Base-by-base conservation (phyloP, 2,329 filamentous ascomycete species). In the Sporothrix euskadiensis region DNA sequence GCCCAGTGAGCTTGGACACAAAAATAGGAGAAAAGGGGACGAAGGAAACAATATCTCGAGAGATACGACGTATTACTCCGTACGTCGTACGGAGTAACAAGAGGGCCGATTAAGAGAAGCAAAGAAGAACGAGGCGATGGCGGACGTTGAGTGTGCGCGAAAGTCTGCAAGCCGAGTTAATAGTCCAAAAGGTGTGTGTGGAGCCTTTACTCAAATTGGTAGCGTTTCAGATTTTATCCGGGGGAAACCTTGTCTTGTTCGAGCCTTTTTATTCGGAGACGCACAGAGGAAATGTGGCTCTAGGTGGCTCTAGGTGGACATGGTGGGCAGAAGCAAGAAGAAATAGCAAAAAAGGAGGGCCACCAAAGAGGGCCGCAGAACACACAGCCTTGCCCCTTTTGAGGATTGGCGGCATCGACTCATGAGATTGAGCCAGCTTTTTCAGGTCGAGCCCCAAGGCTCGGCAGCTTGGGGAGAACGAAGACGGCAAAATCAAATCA, bases 191-290 rank as follows among this genome's bases (percentile, higher is more conserved):
- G 14, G 56, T 56, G 66, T 56, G 66, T 16, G 66, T 69, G 66
- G 66, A 35, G 39, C 66, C 66, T 10, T 6, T 49, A 2, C 61
- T 44, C 61, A 75, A 75, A 73, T 75, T 75, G 71, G 73, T 30
- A 47, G 32, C 44, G 73, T 75, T 75, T 75, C 73, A 75, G 71
- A 71, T 69, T 54, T 30, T 70, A 61, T 61, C 68, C 59, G 71
- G 71, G 73, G 71, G 12, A 41, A 54, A 69, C 59, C 57, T 30
- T 59, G 71, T 39, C 57, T 26, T 65, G 59, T 52, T 69, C 19
- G 69, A 52, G 57, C 32, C 39, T 65, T 74, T 57, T 65, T 44
- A 61, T 52, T 47, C 3, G 61, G 7, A 35, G 44, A 6, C 22
- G 19, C 63, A 52, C 22, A 41, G 10, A 44, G 35, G 4, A 65